These are phyloP conservation scores for Penicillium simplicissimum DNA, from an alignment of 495 filamentous ascomycete species.

Conservation along the genomic window DNA sequence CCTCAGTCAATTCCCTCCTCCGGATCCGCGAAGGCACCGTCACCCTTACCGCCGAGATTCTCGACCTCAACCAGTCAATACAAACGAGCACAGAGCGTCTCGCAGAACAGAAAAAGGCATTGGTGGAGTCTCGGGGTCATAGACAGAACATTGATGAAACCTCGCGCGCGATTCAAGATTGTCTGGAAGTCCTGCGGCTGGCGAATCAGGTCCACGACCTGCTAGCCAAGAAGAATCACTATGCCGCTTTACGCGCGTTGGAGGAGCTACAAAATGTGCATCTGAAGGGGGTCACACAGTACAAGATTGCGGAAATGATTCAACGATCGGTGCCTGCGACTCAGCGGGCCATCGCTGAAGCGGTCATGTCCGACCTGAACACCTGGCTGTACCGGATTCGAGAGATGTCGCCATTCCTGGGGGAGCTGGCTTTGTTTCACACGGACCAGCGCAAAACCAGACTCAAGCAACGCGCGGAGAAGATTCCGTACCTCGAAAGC, in stretches of 20 bases:
- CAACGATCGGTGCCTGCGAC: conserved; percentile 92
- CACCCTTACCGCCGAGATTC: conserved; percentile 82
- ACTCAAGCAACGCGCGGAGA: conserved; percentile 76
- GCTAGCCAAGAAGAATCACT: conserved; percentile 87
- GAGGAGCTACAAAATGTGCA: conserved; percentile 97
- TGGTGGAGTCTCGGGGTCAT: conserved; percentile 87
- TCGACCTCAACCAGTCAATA: conserved; percentile 89
- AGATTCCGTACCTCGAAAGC: conserved; percentile 66
- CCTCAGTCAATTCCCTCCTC: conserved; percentile 88
- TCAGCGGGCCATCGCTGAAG: conserved; percentile 88
- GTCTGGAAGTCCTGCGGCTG: conserved; percentile 84
- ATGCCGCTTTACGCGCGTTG: conserved; percentile 87
- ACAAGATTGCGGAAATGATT: conserved; percentile 94
- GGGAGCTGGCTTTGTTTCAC: conserved; percentile 95
- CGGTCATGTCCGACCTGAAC: conserved; percentile 95
- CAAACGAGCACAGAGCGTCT: conserved; percentile 94
- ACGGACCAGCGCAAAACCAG: conserved; percentile 83
- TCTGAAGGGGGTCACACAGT: conserved; percentile 86
- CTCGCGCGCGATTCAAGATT: conserved; percentile 84
- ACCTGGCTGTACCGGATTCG: conserved; percentile 97
- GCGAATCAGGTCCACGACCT: conserved; percentile 95
- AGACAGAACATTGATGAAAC: conserved; percentile 97
- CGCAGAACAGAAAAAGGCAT: conserved; percentile 87
- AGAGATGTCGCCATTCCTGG: conserved; percentile 91
- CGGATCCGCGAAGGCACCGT: conserved; percentile 87